Evolutionary conservation across 495 filamentous ascomycete genomes (phyloP).

Genomic region (Aspergillus sparsus): DNA sequence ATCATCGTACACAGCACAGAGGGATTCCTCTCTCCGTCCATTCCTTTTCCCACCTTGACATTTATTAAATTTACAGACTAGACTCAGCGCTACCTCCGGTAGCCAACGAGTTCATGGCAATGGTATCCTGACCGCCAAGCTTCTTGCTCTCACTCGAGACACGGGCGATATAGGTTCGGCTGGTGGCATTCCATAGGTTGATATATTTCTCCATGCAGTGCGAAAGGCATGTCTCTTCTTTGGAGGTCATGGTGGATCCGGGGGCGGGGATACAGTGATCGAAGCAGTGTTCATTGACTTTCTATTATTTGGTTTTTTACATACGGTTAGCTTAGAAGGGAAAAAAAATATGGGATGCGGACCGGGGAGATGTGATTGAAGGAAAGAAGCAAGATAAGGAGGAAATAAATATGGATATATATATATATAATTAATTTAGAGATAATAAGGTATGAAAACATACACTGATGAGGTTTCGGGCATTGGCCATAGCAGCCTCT

Average conservation of each 20-base stretch:
- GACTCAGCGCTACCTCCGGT: conserved; percentile 23
- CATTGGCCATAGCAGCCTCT: conserved; percentile 74
- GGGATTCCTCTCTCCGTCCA: too few relatives aligned
- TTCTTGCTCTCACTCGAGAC: conserved; percentile 64
- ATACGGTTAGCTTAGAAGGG: neutral
- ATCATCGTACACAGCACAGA: neutral
- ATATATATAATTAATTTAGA: neutral
- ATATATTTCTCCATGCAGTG: conserved; percentile 99
- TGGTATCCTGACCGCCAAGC: conserved; percentile 30
- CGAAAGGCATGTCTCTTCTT: conserved; percentile 76
- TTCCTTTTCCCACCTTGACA: neutral
- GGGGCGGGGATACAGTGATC: conserved; percentile 87
- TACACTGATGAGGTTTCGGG: conserved; percentile 73
- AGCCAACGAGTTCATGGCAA: conserved; percentile 32
- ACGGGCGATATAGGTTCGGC: conserved; percentile 68
- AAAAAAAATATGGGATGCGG: neutral
- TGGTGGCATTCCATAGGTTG: conserved; percentile 84
- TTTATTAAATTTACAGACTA: conserved; percentile 12
- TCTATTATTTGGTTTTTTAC: conserved; percentile 52
- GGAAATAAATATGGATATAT: neutral
- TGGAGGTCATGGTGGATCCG: conserved; percentile 68
- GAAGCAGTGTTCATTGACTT: conserved; percentile 97
- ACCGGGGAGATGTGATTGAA: too few relatives aligned
- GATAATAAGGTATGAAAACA: conserved; percentile 16
- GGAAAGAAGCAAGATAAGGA: neutral